Percentiles rank a stretch among this genome's conserved stretches.
These are phyloP conservation scores for Monascus purpureus DNA, from an alignment of 495 filamentous ascomycete species.

Conservation along the genomic window DNA sequence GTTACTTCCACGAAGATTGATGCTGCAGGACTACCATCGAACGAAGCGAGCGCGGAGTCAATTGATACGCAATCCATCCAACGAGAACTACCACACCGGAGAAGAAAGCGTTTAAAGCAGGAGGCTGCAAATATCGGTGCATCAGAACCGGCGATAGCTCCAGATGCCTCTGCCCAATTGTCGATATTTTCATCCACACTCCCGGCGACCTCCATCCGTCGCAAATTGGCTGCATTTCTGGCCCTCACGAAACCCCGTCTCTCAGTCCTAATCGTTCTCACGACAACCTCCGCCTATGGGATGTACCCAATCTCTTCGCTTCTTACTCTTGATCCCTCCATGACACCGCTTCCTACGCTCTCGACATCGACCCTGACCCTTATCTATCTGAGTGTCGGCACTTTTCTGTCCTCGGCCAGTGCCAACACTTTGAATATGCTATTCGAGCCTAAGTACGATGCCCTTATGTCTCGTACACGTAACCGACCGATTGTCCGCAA, in stretches of 20 bases:
- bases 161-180: slow-evolving; percentile 71
- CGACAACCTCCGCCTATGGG: slow-evolving; percentile 82
- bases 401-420: slow-evolving; percentile 67
- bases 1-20: neutral
- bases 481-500: slow-evolving; percentile 81
- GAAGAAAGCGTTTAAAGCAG: slow-evolving; percentile 37
- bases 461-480: slow-evolving; percentile 79
- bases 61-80: slow-evolving; percentile 10
- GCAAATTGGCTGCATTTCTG: slow-evolving; percentile 69
- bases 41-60: neutral
- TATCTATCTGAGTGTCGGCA: slow-evolving; percentile 81
- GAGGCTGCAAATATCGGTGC: slow-evolving; percentile 10
- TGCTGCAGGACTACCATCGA: neutral
- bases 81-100: slow-evolving; percentile 33
- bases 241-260: slow-evolving; percentile 90
- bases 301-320: slow-evolving; percentile 67
- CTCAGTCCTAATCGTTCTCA: slow-evolving; percentile 80
- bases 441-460: slow-evolving; percentile 80
- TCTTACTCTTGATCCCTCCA: slow-evolving; percentile 40
- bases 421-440: slow-evolving; percentile 97
- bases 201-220: slow-evolving; percentile 56
- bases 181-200: slow-evolving; percentile 55
- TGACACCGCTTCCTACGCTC: slow-evolving; percentile 66
- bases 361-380: slow-evolving; percentile 81
- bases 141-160: slow-evolving; percentile 41